These are phyloP conservation scores for Dryadomyces quercivorus DNA, from an alignment of 2,329 filamentous ascomycete genomes.

Conservation along the genomic window DNA sequence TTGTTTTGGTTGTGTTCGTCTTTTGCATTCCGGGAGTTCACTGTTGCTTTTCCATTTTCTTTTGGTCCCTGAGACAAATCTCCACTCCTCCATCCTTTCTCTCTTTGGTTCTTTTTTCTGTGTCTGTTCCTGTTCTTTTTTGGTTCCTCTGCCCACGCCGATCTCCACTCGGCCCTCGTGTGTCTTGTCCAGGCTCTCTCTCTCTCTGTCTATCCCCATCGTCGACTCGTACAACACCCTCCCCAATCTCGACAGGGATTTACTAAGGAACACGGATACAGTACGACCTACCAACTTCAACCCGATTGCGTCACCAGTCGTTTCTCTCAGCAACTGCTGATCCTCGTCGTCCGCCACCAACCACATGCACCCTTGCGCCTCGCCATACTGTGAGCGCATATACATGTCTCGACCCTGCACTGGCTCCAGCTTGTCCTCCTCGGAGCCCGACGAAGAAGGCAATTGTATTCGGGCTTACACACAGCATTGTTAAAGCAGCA, in stretches of 20 bases:
- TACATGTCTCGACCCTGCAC: conserved; percentile 8
- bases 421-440: conserved; percentile 3
- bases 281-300: neutral
- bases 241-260: no score
- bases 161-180: neutral
- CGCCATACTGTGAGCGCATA: conserved; percentile 2
- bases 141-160: neutral
- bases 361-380: neutral
- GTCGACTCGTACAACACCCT: no score
- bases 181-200: neutral
- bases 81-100: conserved; percentile 8
- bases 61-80: conserved; percentile 4
- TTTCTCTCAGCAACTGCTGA: neutral
- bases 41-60: neutral
- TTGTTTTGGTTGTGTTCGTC: neutral
- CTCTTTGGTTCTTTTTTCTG: neutral
- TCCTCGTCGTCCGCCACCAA: neutral
- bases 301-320: neutral
- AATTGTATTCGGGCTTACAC: neutral
- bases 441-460: conserved; percentile 10
- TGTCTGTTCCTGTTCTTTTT: neutral
- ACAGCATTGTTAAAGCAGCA: neutral
- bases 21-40: neutral
- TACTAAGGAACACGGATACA: no score
- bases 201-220: no score